Evolutionary conservation across 2,329 filamentous ascomycete species (phyloP).

Genomic region (Escovopsis weberi): DNA sequence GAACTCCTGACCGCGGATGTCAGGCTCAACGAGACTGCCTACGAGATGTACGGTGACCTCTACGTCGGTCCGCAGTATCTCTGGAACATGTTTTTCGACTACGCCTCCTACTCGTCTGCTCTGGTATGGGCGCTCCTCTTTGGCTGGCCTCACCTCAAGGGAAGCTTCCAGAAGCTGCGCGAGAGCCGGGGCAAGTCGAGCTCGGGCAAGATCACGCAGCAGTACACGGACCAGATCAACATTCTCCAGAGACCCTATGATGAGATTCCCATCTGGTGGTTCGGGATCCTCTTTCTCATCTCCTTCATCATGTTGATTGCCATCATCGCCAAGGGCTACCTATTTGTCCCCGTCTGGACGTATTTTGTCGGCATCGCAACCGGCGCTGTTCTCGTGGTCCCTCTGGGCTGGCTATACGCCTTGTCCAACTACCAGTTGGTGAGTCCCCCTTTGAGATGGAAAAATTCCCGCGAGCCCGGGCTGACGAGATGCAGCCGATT

Average conservation of each 20-base stretch:
- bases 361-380: conserved; percentile 41
- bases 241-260: conserved; percentile 41
- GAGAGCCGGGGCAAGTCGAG: conserved; percentile 18
- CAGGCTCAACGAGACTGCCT: conserved; percentile 33
- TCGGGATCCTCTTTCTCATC: conserved; percentile 30
- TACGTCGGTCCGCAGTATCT: conserved; percentile 43
- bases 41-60: conserved; percentile 34
- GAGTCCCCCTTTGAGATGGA: not conserved
- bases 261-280: conserved; percentile 47
- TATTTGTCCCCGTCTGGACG: conserved; percentile 47
- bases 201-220: conserved; percentile 30
- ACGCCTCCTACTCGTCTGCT: conserved; percentile 42
- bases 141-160: conserved; percentile 32
- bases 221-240: conserved; percentile 45
- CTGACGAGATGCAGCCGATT: conserved; percentile 20
- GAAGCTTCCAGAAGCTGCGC: conserved; percentile 28
- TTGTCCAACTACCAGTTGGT: conserved; percentile 37
- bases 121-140: conserved; percentile 45
- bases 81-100: conserved; percentile 46
- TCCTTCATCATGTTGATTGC: conserved; percentile 35
- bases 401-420: conserved; percentile 44
- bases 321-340: conserved; percentile 32
- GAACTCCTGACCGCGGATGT: conserved; percentile 19
- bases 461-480: not conserved
- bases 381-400: conserved; percentile 39